Base-by-base conservation (phyloP, 805 yeast species). In the Cyberlindnera sargentensis region DNA sequence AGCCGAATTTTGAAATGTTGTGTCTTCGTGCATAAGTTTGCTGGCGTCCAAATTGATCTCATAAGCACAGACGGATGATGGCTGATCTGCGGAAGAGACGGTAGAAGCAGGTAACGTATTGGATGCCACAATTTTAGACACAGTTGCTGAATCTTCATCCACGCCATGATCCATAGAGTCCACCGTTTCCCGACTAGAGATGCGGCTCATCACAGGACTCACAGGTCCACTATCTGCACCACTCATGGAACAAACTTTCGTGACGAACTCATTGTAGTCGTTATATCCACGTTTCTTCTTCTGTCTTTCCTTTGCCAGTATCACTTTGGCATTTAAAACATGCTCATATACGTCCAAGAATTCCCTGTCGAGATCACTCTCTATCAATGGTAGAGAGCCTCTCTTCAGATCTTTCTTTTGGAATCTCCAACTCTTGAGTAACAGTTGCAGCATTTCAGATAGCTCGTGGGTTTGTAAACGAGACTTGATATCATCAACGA, bases 351-450 rank as follows among this genome's bases (percentile, higher is more conserved):
- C 39, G 20, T 37, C 27, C n/a, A 37, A 5, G 27, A 15, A 29
- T 15, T 37, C 34, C 15, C 6, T 20, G 26, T 37, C 40, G 3
- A 20, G 15, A 7, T 15, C 34, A 24, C 15, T 9, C 9, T 30
- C 28, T 10, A 15, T n/a, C 6, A 20, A 15, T 7, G n/a, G 6
- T 28, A 43, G 25, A 37, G n/a, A 3, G 33, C 37, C 48, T 6
- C 37, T 28, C 26, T 35, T 36, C 23, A 37, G 37, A 31, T 36
- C 32, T 36, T 35, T 40, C 44, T 44, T 46, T 31, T 50, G 55
- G 36, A 48, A 51, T 10, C 46, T 46, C 24, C 47, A 53, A 5
- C 54, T 51, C 8, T 39, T 45, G 25, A 43, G 8, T 3, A 52
- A 39, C 4, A 47, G 32, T 10, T 43, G 45, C 3, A 56, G 36